Conservation (phyloP, 768 basidiomycete genomes). For the Pleurotus djamor region DNA sequence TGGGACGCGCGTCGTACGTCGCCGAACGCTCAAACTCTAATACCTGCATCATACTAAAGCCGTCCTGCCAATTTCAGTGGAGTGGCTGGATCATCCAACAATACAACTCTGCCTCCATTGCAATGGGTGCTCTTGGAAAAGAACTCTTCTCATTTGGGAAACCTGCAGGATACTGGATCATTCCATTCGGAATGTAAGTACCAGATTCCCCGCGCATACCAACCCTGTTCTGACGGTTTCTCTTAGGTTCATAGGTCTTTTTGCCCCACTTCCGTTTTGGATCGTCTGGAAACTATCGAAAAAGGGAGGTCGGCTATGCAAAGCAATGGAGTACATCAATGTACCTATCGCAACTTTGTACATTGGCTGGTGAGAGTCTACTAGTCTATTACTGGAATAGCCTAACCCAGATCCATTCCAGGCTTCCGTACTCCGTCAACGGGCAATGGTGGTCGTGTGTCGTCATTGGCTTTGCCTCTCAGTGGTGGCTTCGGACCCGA, state of each 20-base stretch:
- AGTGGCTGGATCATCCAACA: constrained; percentile 52
- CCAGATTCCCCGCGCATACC: neutral
- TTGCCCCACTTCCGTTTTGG: constrained; percentile 49
- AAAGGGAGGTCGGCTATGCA: constrained; percentile 26
- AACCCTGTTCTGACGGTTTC: neutral
- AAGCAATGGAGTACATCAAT: constrained; percentile 39
- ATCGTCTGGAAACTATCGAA: constrained; percentile 34
- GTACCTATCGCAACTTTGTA: constrained; percentile 41
- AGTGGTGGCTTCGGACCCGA: constrained; percentile 46
- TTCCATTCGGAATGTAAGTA: constrained; percentile 45
- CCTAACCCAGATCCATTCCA: constrained; percentile 3
- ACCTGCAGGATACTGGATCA: constrained; percentile 37
- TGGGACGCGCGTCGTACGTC: constrained; percentile 41
- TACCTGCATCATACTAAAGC: neutral
- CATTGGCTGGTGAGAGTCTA: constrained; percentile 26
- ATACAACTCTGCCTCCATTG: constrained; percentile 52
- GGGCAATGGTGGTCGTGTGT: constrained; percentile 55
- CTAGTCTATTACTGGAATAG: neutral
- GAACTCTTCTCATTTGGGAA: constrained; percentile 51
- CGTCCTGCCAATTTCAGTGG: constrained; percentile 25
- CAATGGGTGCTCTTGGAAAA: constrained; percentile 52
- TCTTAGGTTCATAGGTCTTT: constrained; percentile 40
- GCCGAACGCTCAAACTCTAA: neutral
- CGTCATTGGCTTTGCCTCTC: constrained; percentile 44
- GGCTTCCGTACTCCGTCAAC: constrained; percentile 50